These are phyloP conservation scores for Claviceps humidiphila DNA, from an alignment of 2,329 filamentous ascomycete genomes.

Conservation along the genomic window DNA sequence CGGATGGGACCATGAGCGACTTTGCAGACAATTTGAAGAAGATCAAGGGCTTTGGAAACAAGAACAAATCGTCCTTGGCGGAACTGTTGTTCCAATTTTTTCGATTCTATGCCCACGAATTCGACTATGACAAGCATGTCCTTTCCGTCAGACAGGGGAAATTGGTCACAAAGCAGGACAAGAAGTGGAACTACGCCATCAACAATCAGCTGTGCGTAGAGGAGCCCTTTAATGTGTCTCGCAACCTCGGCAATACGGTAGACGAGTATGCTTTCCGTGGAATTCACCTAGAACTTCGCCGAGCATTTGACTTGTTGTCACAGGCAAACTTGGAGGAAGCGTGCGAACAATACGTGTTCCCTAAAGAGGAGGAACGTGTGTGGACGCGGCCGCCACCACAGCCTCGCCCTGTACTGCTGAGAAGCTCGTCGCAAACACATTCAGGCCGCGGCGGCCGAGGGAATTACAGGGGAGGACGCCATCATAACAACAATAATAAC, in stretches of 20 bases:
- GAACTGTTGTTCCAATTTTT: conserved; percentile 93
- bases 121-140: conserved; percentile 75
- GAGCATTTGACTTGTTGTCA: conserved; percentile 73
- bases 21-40: conserved; percentile 80
- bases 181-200: conserved; percentile 69
- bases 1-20: conserved; percentile 54
- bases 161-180: conserved; percentile 67
- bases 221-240: conserved; percentile 81
- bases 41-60: conserved; percentile 58
- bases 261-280: conserved; percentile 91
- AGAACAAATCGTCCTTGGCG: conserved; percentile 72
- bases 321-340: conserved; percentile 68
- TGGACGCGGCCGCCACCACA: conserved; percentile 43
- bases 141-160: conserved; percentile 76
- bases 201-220: conserved; percentile 89
- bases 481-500: conserved; percentile 24
- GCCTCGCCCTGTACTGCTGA: conserved; percentile 41
- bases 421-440: conserved; percentile 49
- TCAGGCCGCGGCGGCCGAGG: conserved; percentile 34
- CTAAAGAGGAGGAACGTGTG: conserved; percentile 61
- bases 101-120: conserved; percentile 83
- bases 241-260: conserved; percentile 91
- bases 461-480: conserved; percentile 35
- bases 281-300: conserved; percentile 75
- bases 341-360: conserved; percentile 80